phyloP scores from a whole-genome alignment of 148 eudicot genomes.

The Rhododendron ferrugineum region DNA sequence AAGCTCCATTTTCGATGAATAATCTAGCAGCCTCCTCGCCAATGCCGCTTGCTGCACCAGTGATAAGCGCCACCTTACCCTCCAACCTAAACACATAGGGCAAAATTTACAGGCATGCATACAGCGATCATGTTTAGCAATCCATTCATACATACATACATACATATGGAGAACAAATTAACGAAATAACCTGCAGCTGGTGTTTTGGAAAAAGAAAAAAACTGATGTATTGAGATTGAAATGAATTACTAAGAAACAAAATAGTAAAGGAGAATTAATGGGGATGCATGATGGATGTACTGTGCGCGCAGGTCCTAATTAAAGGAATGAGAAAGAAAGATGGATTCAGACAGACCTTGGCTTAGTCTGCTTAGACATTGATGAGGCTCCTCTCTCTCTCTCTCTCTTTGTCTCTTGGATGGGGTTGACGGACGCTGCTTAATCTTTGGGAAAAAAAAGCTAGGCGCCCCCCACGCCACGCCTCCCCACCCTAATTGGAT shows the following conservation, averaged over 20 bases:
- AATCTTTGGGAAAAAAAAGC: neutral
- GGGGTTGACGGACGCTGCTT: neutral
- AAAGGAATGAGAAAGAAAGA: neutral
- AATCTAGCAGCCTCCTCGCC: constrained; percentile 17
- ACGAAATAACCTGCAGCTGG: neutral
- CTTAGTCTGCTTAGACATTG: neutral
- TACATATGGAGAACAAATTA: neutral
- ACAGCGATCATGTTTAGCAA: neutral
- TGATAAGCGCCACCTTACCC: constrained; percentile 10
- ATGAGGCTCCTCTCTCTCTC: neutral
- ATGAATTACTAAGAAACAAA: neutral
- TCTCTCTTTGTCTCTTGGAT: neutral
- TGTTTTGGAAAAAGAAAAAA: neutral
- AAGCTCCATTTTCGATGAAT: constrained; percentile 31
- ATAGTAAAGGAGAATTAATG: neutral
- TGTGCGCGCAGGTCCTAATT: neutral
- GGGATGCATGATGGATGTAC: neutral
- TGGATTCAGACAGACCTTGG: neutral
- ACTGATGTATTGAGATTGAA: neutral
- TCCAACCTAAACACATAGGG: neutral
- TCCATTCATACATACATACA: neutral
- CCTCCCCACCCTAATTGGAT: neutral
- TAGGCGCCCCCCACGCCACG: neutral
- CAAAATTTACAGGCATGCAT: neutral
- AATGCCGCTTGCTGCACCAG: constrained; percentile 19